phyloP scores from a whole-genome alignment of 768 basidiomycete species.

The Fibroporia radiculosa region DNA sequence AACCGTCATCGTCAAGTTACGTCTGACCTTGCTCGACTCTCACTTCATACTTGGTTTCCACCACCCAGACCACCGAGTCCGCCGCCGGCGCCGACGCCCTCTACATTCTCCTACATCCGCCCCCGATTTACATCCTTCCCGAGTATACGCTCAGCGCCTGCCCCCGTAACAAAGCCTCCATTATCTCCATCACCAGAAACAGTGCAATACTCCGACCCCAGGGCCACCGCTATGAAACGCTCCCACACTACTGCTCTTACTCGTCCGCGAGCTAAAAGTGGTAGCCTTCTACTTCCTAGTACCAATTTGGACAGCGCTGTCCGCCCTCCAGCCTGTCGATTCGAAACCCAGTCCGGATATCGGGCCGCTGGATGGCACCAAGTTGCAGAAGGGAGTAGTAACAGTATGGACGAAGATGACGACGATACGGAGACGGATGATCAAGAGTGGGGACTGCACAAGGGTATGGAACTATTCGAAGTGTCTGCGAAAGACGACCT shows the following conservation, averaged over 20 bases:
- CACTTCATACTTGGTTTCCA: constrained; percentile 83
- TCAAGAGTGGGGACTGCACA: constrained; percentile 69
- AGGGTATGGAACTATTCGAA: constrained; percentile 84
- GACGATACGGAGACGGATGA: constrained; percentile 41
- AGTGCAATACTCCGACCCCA: constrained; percentile 45
- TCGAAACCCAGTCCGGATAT: constrained; percentile 48
- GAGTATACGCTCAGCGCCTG: constrained; percentile 51
- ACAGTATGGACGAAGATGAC: constrained; percentile 56
- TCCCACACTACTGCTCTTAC: constrained; percentile 25
- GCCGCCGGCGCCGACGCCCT: constrained; percentile 52
- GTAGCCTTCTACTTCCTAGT: constrained; percentile 26
- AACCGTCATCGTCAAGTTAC: constrained; percentile 66
- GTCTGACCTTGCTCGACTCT: constrained; percentile 74
- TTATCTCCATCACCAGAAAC: constrained; percentile 58
- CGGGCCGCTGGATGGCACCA: constrained; percentile 49
- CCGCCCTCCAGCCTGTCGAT: constrained; percentile 37
- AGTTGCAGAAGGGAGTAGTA: constrained; percentile 51
- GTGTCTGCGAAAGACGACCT: constrained; percentile 86
- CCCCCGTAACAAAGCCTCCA: constrained; percentile 33
- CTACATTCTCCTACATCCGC: constrained; percentile 69
- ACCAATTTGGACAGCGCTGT: constrained; percentile 9
- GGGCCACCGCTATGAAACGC: constrained; percentile 36
- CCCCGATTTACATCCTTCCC: constrained; percentile 72
- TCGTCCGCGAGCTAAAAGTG: constrained; percentile 38
- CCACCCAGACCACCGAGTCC: constrained; percentile 64